These are phyloP conservation scores for Fusarium citri DNA, from an alignment of 2,329 filamentous ascomycete genomes.

Conservation along the genomic window DNA sequence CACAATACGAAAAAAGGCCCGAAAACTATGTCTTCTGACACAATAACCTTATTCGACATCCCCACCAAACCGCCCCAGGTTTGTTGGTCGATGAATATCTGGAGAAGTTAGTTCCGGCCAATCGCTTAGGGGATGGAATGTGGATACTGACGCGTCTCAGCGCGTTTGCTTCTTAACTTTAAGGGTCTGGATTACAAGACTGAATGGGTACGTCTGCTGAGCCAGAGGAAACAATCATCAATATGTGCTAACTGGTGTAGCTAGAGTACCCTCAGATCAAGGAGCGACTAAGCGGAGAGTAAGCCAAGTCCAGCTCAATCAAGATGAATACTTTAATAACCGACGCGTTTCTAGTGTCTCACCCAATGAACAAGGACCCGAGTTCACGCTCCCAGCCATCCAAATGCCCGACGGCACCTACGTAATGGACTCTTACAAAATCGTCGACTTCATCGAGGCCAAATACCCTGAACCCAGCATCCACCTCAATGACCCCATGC, in stretches of 20 bases:
- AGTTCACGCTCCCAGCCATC: slow-evolving; percentile 59
- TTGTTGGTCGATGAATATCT: slow-evolving; percentile 40
- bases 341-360: slow-evolving; percentile 1
- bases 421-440: slow-evolving; percentile 71
- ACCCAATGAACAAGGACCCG: slow-evolving; percentile 3
- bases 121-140: background rate
- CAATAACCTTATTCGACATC: slow-evolving; percentile 28
- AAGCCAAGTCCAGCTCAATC: accelerated
- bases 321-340: background rate
- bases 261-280: slow-evolving; percentile 33
- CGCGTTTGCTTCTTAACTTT: slow-evolving; percentile 34
- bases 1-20: background rate
- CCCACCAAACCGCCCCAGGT: slow-evolving; percentile 23
- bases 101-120: slow-evolving; percentile 20
- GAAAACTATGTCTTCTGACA: slow-evolving; percentile 7
- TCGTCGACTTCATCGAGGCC: slow-evolving; percentile 70
- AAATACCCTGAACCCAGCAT: slow-evolving; percentile 63
- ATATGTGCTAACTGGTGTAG: background rate
- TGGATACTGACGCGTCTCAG: background rate
- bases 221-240: accelerated
- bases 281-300: slow-evolving; percentile 19
- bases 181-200: slow-evolving; percentile 31
- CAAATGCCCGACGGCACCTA: slow-evolving; percentile 65
- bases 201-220: slow-evolving; percentile 10
- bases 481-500: slow-evolving; percentile 2